Evolutionary conservation across 179 eudicot species (phyloP), one percentile per base, ranked within the genome.

Genomic region (Beta macrorhiza): DNA sequence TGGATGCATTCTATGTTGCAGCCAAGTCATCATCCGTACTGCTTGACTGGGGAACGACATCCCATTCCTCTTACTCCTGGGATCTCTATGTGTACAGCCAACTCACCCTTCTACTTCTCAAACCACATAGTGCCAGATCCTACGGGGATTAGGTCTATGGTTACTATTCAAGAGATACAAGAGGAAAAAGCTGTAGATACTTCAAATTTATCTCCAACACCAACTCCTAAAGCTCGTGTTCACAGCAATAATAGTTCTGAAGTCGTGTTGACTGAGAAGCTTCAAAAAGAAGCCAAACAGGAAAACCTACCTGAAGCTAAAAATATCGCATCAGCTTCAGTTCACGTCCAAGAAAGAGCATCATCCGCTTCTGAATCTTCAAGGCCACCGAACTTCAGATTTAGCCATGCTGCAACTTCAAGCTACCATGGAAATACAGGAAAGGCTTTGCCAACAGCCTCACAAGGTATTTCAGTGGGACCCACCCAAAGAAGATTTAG

Each of bases 1-100:
- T 84, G 78, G 84, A 76, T 88, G 84, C 88, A 80, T n/a, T 68
- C 92, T 44, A 37, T 82, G 53, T 80, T 84, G 78, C 89, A 72
- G 15, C 89, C 85, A 6, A 64, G 63, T 63, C 85, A 83, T 78
- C 79, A 58, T 81, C 72, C 79, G 47, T 82, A 80, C 75, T 77
- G 82, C 77, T 32, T 77, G 42, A 52, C 82, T 25, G 64, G 67
- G 64, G 80, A 80, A 51, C 78, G 63, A 61, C 82, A 65, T 32
- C 79, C 75, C 2, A 9, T 37, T 19, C 42, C 82, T 65, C 29
- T 72, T 14, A 64, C 67, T 17, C 75, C 85, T 0, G 82, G 61
- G 45, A 19, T 81, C 51, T 20, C 82, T 13, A 61, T 67, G 52
- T 44, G 76, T 76, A 12, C 81, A 20, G 20, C 68, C 42, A 82